Evolutionary conservation across 257 asterid species (phyloP), one percentile per base, ranked within the genome.

Genomic region (Hygrophila difformis): DNA sequence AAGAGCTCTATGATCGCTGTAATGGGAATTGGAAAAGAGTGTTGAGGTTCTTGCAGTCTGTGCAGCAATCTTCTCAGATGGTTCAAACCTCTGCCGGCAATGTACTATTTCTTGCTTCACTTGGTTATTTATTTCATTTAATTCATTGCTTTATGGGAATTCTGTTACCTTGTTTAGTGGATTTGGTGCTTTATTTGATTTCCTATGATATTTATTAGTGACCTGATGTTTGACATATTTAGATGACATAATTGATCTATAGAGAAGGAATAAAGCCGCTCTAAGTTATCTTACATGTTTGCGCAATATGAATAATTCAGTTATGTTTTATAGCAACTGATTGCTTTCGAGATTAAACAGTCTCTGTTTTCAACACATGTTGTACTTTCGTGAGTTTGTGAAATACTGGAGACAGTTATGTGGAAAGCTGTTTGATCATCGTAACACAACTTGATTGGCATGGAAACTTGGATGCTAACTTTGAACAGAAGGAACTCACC

Each of bases 1-100:
- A 49, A 41, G 84, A 71, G 69, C 76, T 75, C 52, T 51, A 71
- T 35, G 42, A 49, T 29, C 67, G 95, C 11, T 84, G 95, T 31
- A 64, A 56, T 44, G 75, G 70, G 49, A 84, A 76, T 57, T 84
- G 79, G 87, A 84, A 81, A 67, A 77, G 76, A 14, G 63, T 81
- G 10, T 61, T 73, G 75, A 73, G 91, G 76, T 84, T 78, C 70
- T 76, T 81, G 78, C 81, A 78, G 63, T 72, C 91, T 6, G 78
- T 78, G 58, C 89, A 84, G 34, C 81, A 71, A 55, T 84, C 87
- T 14, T 78, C 87, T 47, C 70, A 69, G 49, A 67, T 78, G 77
- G 91, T 71, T 59, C 71, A 67, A 39, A 81, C 93, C 54, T 60
- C 87, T 51, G 64, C 82, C 45, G 87, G 95, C 95, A 84, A 78